Conservation (phyloP, 495 filamentous ascomycete species). For the Bathelium albidoporum region DNA sequence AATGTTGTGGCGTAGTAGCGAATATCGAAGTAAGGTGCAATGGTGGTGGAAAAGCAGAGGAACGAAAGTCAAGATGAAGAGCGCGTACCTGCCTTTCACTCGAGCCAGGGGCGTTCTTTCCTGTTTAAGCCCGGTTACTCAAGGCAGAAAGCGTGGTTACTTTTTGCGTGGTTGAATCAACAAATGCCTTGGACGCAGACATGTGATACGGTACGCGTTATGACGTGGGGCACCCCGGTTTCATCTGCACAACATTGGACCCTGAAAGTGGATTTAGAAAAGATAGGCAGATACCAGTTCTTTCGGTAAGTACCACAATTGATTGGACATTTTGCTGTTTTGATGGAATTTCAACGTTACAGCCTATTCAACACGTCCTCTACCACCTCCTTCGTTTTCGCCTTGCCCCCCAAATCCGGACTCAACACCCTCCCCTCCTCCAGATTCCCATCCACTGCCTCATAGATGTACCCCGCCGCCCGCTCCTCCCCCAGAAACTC, state of each 20-base stretch:
- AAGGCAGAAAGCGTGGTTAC: neutral
- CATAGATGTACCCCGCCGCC: conserved; percentile 81
- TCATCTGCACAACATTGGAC: neutral
- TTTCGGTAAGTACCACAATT: too few relatives aligned
- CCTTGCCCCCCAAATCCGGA: conserved; percentile 85
- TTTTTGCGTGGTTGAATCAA: neutral
- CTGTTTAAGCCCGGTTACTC: too few relatives aligned
- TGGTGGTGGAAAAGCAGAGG: neutral
- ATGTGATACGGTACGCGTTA: neutral
- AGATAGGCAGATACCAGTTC: too few relatives aligned
- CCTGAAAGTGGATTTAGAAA: too few relatives aligned
- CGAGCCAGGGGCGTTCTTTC: too few relatives aligned
- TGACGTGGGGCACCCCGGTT: neutral
- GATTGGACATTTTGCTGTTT: neutral
- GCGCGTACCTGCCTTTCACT: neutral
- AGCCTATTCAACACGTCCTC: conserved; percentile 79
- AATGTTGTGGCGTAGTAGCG: neutral
- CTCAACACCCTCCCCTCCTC: conserved; percentile 71
- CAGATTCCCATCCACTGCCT: conserved; percentile 84
- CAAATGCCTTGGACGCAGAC: neutral
- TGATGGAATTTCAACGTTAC: conserved; percentile 35
- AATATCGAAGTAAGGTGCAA: neutral
- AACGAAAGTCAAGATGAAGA: neutral
- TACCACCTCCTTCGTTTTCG: conserved; percentile 79
- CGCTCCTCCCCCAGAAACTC: conserved; percentile 82